A percentile compares a stretch with the other conserved stretches of the same genome.
phyloP scores from a whole-genome alignment of 2,329 filamentous ascomycete genomes.

The Colletotrichum acutatum region DNA sequence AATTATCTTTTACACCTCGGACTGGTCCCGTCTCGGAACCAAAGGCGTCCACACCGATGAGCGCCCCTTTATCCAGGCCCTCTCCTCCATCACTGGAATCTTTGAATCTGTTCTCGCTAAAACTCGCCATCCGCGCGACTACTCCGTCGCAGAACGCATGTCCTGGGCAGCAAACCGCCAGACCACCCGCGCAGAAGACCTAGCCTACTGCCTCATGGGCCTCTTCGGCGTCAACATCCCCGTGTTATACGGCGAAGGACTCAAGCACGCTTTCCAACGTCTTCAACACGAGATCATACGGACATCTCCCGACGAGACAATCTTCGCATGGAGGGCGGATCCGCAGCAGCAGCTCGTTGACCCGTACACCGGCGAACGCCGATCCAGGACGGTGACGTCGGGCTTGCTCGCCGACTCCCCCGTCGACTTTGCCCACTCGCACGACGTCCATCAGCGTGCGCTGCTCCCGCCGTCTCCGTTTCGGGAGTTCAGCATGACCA shows the following conservation, averaged over 20 bases:
- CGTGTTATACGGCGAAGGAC: conserved; percentile 43
- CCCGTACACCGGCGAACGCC: conserved; percentile 17
- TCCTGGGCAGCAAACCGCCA: conserved; percentile 41
- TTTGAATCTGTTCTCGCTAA: conserved; percentile 28
- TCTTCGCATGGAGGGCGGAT: conserved; percentile 31
- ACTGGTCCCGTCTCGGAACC: conserved; percentile 37
- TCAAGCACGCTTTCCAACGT: conserved; percentile 38
- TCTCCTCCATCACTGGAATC: conserved; percentile 23
- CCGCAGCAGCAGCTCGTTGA: background rate
- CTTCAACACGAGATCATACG: conserved; percentile 36
- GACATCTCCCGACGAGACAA: conserved; percentile 27
- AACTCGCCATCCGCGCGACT: conserved; percentile 30
- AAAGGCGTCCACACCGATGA: conserved; percentile 19
- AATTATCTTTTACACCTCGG: conserved; percentile 39
- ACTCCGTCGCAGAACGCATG: conserved; percentile 43
- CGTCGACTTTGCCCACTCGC: conserved; percentile 21
- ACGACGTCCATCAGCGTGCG: conserved; percentile 27
- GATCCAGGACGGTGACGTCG: background rate
- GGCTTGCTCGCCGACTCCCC: conserved; percentile 26
- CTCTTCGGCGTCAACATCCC: conserved; percentile 44
- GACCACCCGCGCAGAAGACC: conserved; percentile 41
- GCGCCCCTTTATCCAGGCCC: conserved; percentile 15
- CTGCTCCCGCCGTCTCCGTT: conserved; percentile 20
- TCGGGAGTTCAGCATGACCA: conserved; percentile 31
- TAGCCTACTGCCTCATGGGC: conserved; percentile 43